Percentiles rank a stretch among this genome's conserved stretches.
Evolutionary conservation across 352 stramenopile genomes (phyloP).

Genomic region (Discostella stelligera): DNA sequence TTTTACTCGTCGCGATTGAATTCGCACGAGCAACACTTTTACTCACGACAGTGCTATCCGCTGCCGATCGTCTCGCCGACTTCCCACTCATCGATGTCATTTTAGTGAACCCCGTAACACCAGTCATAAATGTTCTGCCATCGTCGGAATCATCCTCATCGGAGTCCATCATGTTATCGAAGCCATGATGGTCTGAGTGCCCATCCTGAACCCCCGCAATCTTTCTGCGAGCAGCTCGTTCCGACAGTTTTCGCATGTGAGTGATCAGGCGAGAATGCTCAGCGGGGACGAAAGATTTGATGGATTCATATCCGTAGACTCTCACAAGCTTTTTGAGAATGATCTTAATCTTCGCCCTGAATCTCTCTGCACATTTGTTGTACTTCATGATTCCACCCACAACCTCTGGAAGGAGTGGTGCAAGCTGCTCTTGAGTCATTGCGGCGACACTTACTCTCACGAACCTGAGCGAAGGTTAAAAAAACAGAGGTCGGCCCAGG

Average conservation of each 20-base stretch:
- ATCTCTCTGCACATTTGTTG: slow-evolving; percentile 92
- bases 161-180: slow-evolving; percentile 84
- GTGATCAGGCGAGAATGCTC: slow-evolving; percentile 90
- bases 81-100: slow-evolving; percentile 50
- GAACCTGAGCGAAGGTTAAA: slow-evolving; percentile 69
- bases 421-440: slow-evolving; percentile 87
- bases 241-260: slow-evolving; percentile 94
- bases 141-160: slow-evolving; percentile 83
- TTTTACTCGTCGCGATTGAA: slow-evolving; percentile 36
- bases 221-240: slow-evolving; percentile 87
- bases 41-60: slow-evolving; percentile 52
- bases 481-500: background rate
- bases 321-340: slow-evolving; percentile 94
- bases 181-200: slow-evolving; percentile 84
- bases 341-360: slow-evolving; percentile 93
- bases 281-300: slow-evolving; percentile 88
- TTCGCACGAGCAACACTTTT: slow-evolving; percentile 32
- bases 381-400: slow-evolving; percentile 90
- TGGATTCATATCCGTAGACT: slow-evolving; percentile 90
- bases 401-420: slow-evolving; percentile 89
- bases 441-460: slow-evolving; percentile 93
- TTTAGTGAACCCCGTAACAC: slow-evolving; percentile 78
- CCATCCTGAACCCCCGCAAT: slow-evolving; percentile 72
- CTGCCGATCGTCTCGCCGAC: slow-evolving; percentile 69
- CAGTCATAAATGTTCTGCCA: slow-evolving; percentile 70